A percentile compares a stretch with the other conserved stretches of the same genome.
These are phyloP conservation scores for Leccinum ochraceum DNA, from an alignment of 768 basidiomycete species.

Conservation along the genomic window DNA sequence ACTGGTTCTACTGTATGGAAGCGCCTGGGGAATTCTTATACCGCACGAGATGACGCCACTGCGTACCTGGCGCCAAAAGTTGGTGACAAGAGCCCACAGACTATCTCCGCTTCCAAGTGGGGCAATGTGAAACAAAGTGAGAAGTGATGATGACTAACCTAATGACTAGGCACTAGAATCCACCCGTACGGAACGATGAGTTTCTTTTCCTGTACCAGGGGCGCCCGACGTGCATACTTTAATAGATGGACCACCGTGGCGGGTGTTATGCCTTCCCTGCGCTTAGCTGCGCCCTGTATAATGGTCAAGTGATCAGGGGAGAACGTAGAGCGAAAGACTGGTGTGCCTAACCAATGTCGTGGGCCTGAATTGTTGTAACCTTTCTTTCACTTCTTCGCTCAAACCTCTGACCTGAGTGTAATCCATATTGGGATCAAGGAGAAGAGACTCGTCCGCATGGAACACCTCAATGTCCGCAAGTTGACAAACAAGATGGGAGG, in stretches of 20 bases:
- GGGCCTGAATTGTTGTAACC: slow-evolving; percentile 60
- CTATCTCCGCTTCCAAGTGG: not conserved
- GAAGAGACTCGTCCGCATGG: slow-evolving; percentile 70
- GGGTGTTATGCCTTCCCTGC: slow-evolving; percentile 94
- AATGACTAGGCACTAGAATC: slow-evolving; percentile 1
- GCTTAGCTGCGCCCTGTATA: slow-evolving; percentile 82
- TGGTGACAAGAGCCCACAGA: not conserved
- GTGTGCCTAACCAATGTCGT: slow-evolving; percentile 57
- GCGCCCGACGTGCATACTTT: slow-evolving; percentile 52
- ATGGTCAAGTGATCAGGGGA: slow-evolving; percentile 2
- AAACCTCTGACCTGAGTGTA: slow-evolving; percentile 66
- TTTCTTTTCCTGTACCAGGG: not conserved
- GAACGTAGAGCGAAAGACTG: not conserved
- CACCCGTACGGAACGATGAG: not conserved
- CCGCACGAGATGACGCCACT: not conserved
- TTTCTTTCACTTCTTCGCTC: slow-evolving; percentile 74
- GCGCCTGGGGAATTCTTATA: not conserved
- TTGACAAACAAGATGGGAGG: slow-evolving; percentile 67
- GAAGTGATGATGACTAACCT: not conserved
- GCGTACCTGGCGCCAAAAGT: not conserved
- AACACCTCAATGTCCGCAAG: slow-evolving; percentile 73
- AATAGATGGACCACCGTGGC: slow-evolving; percentile 68
- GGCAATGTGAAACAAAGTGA: not conserved
- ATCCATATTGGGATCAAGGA: slow-evolving; percentile 69
- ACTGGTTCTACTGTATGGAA: slow-evolving; percentile 4